A percentile compares a stretch with the other conserved stretches of the same genome.
Evolutionary conservation across 1,139 yeast genomes (phyloP).

Genomic region (Casaregolazyma suthepensis): DNA sequence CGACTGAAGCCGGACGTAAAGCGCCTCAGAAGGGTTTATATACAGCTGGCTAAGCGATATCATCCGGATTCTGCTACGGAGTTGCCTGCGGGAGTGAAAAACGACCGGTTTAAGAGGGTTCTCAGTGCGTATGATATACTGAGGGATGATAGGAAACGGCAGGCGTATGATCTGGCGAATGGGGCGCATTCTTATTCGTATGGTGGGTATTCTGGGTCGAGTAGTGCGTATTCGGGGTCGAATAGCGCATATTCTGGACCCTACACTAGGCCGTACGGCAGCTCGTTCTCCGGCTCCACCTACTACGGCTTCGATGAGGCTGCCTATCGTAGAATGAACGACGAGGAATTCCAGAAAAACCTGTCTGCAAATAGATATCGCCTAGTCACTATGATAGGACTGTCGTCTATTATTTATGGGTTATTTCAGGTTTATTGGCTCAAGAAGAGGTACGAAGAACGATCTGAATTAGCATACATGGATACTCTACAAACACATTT

Average conservation of each 20-base stretch:
- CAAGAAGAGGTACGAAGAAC: slow-evolving; percentile 20
- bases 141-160: slow-evolving; percentile 46
- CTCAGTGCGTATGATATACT: slow-evolving; percentile 71
- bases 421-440: slow-evolving; percentile 26
- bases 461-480: slow-evolving; percentile 17
- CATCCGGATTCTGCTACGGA: slow-evolving; percentile 65
- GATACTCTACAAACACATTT: slow-evolving; percentile 20
- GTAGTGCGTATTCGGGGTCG: too few relatives aligned
- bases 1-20: slow-evolving; percentile 35
- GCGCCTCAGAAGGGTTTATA: slow-evolving; percentile 50
- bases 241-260: background rate
- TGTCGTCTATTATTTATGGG: slow-evolving; percentile 24
- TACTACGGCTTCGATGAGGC: slow-evolving; percentile 19
- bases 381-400: slow-evolving; percentile 23
- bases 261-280: too few relatives aligned
- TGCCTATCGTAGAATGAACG: slow-evolving; percentile 17
- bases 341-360: slow-evolving; percentile 27
- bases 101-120: slow-evolving; percentile 58
- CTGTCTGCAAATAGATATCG: slow-evolving; percentile 26
- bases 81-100: slow-evolving; percentile 17
- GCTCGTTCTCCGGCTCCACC: background rate
- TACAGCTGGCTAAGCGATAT: slow-evolving; percentile 65
- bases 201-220: background rate
- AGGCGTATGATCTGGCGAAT: slow-evolving; percentile 36
- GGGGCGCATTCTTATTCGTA: background rate